Conservation (phyloP, 106 monocot genomes). For the Platanthera zijinensis region DNA sequence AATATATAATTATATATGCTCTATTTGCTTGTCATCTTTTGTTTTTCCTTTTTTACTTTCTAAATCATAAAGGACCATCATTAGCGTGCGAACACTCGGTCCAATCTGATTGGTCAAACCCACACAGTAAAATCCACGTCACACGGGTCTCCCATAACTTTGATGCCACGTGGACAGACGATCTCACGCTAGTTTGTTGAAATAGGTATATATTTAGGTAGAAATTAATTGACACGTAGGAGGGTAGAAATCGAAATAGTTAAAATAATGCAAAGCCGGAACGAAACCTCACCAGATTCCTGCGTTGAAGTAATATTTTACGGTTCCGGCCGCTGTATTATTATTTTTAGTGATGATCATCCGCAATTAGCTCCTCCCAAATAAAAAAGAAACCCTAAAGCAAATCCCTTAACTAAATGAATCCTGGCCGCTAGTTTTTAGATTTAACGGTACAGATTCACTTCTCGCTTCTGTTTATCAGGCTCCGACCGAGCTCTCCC, state of each 20-base stretch:
- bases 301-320: not conserved
- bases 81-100: no score
- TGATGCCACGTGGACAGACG: not conserved
- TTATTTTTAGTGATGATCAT: not conserved
- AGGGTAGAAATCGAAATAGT: not conserved
- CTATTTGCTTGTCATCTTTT: no score
- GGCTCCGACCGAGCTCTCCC: not conserved
- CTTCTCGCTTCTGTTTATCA: not conserved
- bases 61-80: no score
- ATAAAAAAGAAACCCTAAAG: constrained; percentile 4
- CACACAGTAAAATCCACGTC: no score
- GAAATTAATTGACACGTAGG: not conserved
- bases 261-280: not conserved
- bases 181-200: not conserved
- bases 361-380: constrained; percentile 3
- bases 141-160: no score
- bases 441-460: not conserved
- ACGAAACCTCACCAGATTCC: not conserved
- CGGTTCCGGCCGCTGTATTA: not conserved
- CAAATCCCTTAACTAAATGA: not conserved
- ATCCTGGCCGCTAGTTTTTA: not conserved
- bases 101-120: no score
- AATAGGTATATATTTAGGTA: not conserved
- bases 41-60: no score
- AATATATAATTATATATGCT: no score